These are phyloP conservation scores for Bruguiera parviflora DNA, from an alignment of 345 rosid genomes.

Conservation along the genomic window DNA sequence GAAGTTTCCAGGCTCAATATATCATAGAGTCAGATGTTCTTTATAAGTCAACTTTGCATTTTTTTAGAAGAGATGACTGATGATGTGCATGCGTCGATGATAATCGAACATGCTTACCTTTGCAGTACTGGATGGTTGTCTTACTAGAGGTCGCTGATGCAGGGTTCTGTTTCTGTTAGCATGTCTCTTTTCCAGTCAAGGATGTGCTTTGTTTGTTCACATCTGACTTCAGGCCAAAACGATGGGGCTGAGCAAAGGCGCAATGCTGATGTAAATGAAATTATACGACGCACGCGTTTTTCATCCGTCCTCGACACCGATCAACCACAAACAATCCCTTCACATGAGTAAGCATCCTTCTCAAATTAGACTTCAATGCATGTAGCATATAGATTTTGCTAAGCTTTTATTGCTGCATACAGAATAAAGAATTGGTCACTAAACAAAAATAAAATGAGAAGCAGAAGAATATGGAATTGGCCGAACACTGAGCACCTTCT, in stretches of 20 bases:
- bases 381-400: background rate
- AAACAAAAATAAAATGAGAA: no score
- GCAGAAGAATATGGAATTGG: background rate
- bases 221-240: slow-evolving; percentile 95
- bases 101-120: slow-evolving; percentile 6
- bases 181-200: slow-evolving; percentile 89
- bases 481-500: background rate
- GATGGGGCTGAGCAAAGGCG: slow-evolving; percentile 89
- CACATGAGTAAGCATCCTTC: slow-evolving; percentile 74
- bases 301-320: slow-evolving; percentile 59
- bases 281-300: slow-evolving; percentile 71
- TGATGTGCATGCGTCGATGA: background rate
- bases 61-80: no score
- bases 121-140: slow-evolving; percentile 10
- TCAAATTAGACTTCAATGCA: slow-evolving; percentile 2
- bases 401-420: background rate
- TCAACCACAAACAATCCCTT: slow-evolving; percentile 76
- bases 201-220: slow-evolving; percentile 95
- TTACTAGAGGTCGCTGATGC: slow-evolving; percentile 33
- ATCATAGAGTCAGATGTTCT: no score
- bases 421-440: background rate
- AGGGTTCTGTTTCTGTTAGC: slow-evolving; percentile 98
- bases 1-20: no score
- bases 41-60: no score
- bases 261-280: slow-evolving; percentile 84